These are phyloP conservation scores for Colletotrichum spinosum DNA, from an alignment of 2,329 filamentous ascomycete species.

Conservation along the genomic window DNA sequence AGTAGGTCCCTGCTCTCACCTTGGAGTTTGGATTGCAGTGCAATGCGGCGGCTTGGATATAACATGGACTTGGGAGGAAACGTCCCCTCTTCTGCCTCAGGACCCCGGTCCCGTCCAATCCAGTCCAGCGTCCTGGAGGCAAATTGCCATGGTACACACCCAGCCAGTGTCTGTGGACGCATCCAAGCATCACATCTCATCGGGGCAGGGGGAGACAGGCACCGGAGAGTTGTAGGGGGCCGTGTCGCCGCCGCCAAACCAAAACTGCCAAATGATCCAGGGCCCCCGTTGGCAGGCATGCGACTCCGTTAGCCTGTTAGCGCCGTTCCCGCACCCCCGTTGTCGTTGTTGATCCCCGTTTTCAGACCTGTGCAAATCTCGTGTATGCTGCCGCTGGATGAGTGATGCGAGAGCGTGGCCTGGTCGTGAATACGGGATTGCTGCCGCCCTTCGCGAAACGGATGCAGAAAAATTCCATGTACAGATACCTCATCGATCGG, in stretches of 20 bases:
- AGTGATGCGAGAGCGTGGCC: not conserved
- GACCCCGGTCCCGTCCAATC: too few relatives aligned
- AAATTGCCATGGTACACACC: constrained; percentile 6
- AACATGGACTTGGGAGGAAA: constrained; percentile 14
- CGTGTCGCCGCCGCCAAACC: constrained; percentile 29
- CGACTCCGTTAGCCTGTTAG: constrained; percentile 19
- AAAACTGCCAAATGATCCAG: constrained; percentile 26
- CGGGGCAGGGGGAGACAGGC: constrained; percentile 22
- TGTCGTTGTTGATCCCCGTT: constrained; percentile 25
- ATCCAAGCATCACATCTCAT: constrained; percentile 18
- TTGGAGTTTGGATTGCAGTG: not conserved
- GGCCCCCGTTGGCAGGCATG: constrained; percentile 25
- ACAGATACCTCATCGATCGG: constrained; percentile 15
- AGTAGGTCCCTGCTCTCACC: not conserved
- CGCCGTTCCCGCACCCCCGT: constrained; percentile 29
- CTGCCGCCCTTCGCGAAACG: constrained; percentile 17
- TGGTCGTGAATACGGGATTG: constrained; percentile 9
- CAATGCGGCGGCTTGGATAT: constrained; percentile 8
- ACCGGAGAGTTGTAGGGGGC: constrained; percentile 33
- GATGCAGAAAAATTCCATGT: not conserved
- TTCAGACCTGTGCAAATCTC: constrained; percentile 34
- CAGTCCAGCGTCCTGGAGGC: constrained; percentile 4
- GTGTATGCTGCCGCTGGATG: constrained; percentile 19
- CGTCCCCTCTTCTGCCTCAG: constrained; percentile 3
- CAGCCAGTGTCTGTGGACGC: constrained; percentile 13